Evolutionary conservation across 768 basidiomycete genomes (phyloP), one percentile per base, ranked within the genome.

Genomic region (Tylopilus sp.): DNA sequence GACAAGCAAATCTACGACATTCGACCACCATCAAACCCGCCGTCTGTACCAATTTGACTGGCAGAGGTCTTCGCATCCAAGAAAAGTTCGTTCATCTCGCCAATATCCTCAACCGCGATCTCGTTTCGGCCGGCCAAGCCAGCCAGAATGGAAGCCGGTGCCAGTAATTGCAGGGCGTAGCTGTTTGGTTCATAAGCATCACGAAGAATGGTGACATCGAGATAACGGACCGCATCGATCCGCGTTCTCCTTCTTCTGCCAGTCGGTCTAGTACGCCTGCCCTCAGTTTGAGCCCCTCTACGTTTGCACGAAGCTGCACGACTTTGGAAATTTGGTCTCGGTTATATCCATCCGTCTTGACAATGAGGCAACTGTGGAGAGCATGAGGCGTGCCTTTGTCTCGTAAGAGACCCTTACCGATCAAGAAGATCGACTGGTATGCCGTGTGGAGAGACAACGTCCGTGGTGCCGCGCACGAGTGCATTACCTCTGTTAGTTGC

Each of bases 401-500:
- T 49, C 46, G 49, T 35, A 25, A 26, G 40, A 42, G 33, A 46
- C 13, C 56, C 77, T 51, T 73, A 93, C 84, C 95, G 80, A 72
- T 98, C 97, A 40, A 98, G 77, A 15, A 98, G 75, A 71, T 99
- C 95, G 42, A 93, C 81, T 11, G 97, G 97, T 39, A 98, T 75
- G 12, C 97, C 97, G 65, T 98, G 95, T 1, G 97, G 91, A 6
- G 91, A 80, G 18, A 91, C 76, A 47, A 98, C 87, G 55, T 98
- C 95, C 1, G 81, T 85, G 6, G 97, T 98, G 6, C 97, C 97
- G 28, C 95, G 83, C 47, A 99, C 93, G 8, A 93, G 81, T 2
- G 91, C 80, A 57, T 93, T 87, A 4, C 95, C 97, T 20, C 97
- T 82, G 67, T 99, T 99, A 22, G 95, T 97, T 3, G 97, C 97